Conservation (phyloP, 2,329 filamentous ascomycete genomes). For the Talaromyces marneffei region DNA sequence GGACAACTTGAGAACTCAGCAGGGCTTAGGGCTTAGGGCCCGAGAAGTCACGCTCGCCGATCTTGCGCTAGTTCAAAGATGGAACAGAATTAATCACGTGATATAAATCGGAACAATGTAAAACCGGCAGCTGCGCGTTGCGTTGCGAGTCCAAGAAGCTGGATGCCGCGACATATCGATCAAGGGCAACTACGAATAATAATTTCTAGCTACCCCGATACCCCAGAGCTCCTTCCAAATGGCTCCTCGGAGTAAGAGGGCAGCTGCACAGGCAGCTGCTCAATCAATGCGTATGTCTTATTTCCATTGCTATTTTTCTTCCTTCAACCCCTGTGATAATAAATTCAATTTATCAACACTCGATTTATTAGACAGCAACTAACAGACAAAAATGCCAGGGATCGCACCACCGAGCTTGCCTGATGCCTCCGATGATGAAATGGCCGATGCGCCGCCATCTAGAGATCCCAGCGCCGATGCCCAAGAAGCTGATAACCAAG, state of each 20-base stretch:
- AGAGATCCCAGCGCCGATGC: constrained; percentile 28
- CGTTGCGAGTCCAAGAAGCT: neutral
- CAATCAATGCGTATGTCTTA: constrained; percentile 38
- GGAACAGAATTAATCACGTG: neutral
- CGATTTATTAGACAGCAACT: neutral
- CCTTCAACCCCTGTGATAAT: neutral
- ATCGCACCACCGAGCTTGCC: constrained; percentile 36
- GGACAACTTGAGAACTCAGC: neutral
- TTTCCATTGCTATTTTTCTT: neutral
- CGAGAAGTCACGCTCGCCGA: neutral
- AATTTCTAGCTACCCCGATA: neutral
- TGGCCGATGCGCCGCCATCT: constrained; percentile 33
- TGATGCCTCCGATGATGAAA: constrained; percentile 44
- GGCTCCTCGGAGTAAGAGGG: constrained; percentile 41
- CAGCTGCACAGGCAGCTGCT: constrained; percentile 44
- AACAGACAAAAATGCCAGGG: constrained; percentile 25
- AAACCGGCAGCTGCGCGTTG: neutral
- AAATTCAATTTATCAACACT: neutral
- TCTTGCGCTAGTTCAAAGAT: neutral
- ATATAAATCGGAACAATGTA: neutral
- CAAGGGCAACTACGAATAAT: constrained; percentile 7
- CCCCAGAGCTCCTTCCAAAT: constrained; percentile 23
- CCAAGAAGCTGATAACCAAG: constrained; percentile 31
- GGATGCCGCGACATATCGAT: neutral
- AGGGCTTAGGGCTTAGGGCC: constrained; percentile 15